Conservation (phyloP, 495 filamentous ascomycete genomes). For the Entonaema liquescens region DNA sequence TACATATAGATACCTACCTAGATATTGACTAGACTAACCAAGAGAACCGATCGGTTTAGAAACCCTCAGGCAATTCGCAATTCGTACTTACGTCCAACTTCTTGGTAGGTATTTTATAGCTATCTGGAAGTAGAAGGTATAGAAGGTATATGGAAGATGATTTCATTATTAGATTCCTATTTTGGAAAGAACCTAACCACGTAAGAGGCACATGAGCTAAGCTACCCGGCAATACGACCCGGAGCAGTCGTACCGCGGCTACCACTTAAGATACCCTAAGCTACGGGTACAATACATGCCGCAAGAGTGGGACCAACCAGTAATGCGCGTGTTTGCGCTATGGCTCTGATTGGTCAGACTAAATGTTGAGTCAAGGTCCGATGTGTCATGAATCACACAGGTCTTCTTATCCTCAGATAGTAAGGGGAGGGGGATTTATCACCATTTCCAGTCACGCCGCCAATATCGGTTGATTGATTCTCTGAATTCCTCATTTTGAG, state of each 20-base stretch:
- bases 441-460: neutral
- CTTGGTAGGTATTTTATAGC: no score
- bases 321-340: constrained; percentile 44
- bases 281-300: neutral
- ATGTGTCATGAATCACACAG: constrained; percentile 46
- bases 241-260: constrained; percentile 20
- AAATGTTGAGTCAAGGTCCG: constrained; percentile 21
- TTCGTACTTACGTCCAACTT: no score
- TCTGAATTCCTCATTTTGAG: neutral
- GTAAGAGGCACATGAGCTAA: neutral
- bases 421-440: neutral
- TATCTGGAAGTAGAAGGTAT: no score
- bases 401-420: neutral
- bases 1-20: no score
- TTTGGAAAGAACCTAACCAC: neutral
- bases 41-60: no score
- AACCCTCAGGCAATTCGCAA: no score
- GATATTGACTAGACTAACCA: neutral
- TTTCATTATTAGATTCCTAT: neutral
- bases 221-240: constrained; percentile 7
- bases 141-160: no score
- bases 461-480: neutral
- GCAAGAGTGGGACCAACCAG: constrained; percentile 20
- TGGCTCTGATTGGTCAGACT: constrained; percentile 44
- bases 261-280: constrained; percentile 15